Conservation (phyloP, 2,329 filamentous ascomycete genomes). For the Xylaria sp. region DNA sequence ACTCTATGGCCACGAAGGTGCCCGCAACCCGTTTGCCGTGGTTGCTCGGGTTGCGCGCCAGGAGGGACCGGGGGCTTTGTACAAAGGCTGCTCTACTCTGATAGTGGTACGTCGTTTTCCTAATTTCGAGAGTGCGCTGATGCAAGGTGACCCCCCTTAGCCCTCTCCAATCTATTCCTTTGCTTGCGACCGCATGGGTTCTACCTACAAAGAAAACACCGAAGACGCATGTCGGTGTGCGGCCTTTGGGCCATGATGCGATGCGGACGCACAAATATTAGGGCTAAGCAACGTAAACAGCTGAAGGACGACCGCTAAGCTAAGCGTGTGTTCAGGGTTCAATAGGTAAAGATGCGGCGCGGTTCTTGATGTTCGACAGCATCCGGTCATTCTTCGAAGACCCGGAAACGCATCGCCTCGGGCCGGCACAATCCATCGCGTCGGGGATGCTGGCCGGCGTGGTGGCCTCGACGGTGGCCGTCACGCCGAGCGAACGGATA, state of each 20-base stretch:
- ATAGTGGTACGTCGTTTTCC: conserved; percentile 55
- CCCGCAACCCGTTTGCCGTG: conserved; percentile 66
- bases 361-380: conserved; percentile 71
- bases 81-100: conserved; percentile 66
- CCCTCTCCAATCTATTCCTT: no score
- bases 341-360: conserved; percentile 70
- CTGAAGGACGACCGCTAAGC: conserved; percentile 5
- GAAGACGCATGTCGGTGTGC: no score
- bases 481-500: conserved; percentile 72
- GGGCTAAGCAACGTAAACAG: neutral
- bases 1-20: conserved; percentile 54
- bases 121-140: neutral
- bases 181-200: neutral
- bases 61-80: conserved; percentile 67
- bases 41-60: conserved; percentile 65
- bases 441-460: conserved; percentile 70
- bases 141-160: neutral
- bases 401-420: conserved; percentile 63
- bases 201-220: no score
- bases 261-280: neutral
- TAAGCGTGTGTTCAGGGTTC: conserved; percentile 55
- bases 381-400: conserved; percentile 67
- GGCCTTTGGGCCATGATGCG: neutral
- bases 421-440: conserved; percentile 63
- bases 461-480: conserved; percentile 66